Evolutionary conservation across 176 grass and related monocot genomes (phyloP).

Genomic region (Phragmites australis): DNA sequence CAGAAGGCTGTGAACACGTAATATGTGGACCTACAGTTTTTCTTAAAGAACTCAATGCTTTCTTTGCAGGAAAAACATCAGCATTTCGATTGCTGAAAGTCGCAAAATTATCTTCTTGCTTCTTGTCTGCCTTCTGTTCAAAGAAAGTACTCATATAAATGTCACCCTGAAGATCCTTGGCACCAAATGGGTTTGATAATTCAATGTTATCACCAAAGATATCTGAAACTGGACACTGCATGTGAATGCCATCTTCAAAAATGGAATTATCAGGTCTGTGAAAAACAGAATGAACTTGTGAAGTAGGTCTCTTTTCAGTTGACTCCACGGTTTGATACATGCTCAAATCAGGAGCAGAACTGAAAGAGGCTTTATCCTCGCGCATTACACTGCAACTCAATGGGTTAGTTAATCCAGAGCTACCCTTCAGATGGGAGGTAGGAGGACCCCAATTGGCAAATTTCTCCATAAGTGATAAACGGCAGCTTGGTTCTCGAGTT

Average conservation of each 20-base stretch:
- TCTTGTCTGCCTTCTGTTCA: conserved; percentile 40
- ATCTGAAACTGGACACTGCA: conserved; percentile 39
- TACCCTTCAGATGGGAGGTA: conserved; percentile 30
- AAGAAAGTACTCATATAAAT: conserved; percentile 40
- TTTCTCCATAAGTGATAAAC: conserved; percentile 51
- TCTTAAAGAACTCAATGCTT: conserved; percentile 29
- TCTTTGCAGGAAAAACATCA: conserved; percentile 30
- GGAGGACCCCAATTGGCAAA: conserved; percentile 45
- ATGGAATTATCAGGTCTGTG: conserved; percentile 21
- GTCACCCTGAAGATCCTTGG: conserved; percentile 26
- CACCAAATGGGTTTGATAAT: conserved; percentile 21
- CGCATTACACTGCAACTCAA: conserved; percentile 19
- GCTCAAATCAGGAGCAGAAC: conserved; percentile 27
- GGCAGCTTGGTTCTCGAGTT: conserved; percentile 45
- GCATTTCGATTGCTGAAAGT: conserved; percentile 17
- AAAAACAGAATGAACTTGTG: conserved; percentile 44
- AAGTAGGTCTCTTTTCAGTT: conserved; percentile 36
- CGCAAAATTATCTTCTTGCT: conserved; percentile 36
- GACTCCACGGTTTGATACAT: conserved; percentile 34
- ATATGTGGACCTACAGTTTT: conserved; percentile 26
- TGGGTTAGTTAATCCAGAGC: conserved; percentile 24
- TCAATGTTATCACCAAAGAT: conserved; percentile 39
- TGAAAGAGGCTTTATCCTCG: conserved; percentile 39
- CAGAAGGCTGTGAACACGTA: conserved; percentile 23
- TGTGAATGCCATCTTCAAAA: conserved; percentile 41